A percentile compares a stretch with the other conserved stretches of the same genome.
phyloP scores from a whole-genome alignment of 352 stramenopile species.

The Phytopythium helicoides region DNA sequence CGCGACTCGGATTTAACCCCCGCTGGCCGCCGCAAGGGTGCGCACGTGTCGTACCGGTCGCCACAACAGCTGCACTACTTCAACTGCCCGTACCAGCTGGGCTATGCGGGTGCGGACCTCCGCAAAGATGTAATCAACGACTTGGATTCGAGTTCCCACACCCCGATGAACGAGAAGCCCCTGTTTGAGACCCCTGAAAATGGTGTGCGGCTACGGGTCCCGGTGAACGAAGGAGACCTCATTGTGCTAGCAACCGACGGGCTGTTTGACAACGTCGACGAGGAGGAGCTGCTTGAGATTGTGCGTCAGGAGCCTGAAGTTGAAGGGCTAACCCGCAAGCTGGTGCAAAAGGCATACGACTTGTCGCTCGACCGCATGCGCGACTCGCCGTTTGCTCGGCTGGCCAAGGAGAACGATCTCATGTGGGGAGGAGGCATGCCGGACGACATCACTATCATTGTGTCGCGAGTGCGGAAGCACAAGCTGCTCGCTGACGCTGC shows the following conservation, averaged over 20 bases:
- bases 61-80: constrained; percentile 97
- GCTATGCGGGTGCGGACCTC: constrained; percentile 50
- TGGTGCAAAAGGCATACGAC: constrained; percentile 88
- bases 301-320: constrained; percentile 60
- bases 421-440: constrained; percentile 94
- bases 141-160: constrained; percentile 33
- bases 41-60: constrained; percentile 90
- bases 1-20: constrained; percentile 62
- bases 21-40: constrained; percentile 67
- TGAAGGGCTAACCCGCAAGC: constrained; percentile 66
- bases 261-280: constrained; percentile 96
- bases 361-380: constrained; percentile 87
- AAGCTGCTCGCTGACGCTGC: constrained; percentile 25
- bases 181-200: constrained; percentile 92
- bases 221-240: constrained; percentile 92
- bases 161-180: constrained; percentile 60
- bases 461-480: constrained; percentile 55
- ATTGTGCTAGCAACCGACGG: constrained; percentile 96
- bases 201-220: constrained; percentile 91
- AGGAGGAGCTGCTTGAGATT: constrained; percentile 74
- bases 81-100: constrained; percentile 95
- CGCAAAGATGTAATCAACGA: constrained; percentile 50
- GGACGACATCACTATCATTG: constrained; percentile 87
- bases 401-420: constrained; percentile 98
- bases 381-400: constrained; percentile 95